Base-by-base conservation (phyloP, 345 rosid species). In the Citrus unshiu region DNA sequence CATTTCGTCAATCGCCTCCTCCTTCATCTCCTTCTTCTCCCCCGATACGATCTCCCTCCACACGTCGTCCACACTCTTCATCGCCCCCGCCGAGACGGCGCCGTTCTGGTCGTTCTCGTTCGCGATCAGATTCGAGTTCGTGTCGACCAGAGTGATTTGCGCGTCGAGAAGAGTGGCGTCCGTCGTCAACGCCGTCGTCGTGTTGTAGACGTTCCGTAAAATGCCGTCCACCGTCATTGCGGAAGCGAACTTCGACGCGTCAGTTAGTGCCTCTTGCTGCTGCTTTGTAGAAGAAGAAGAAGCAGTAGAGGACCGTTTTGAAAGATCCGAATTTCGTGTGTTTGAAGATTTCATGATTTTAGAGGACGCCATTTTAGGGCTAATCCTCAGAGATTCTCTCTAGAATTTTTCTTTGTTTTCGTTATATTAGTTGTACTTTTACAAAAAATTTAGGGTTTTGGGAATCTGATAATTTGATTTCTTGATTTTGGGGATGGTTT, bases 41-140 rank as follows among this genome's bases (percentile, higher is more conserved):
- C 88, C 90, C 3, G 91, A 89, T 19, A 92, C 91, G 67, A 96
- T 92, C 86, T 92, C 99, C 74, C 88, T 86, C 99, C 98, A 93
- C n/a, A 91, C 91, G 25, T 94, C 95, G 12, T 96, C 96, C 8
- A 84, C 95, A 2, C 83, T 90, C 81, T 80, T 89, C 59, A 76
- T 74, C 56, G 30, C 59, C 19, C 72, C 76, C 71, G 71, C 60
- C 9, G 76, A 74, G 39, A 78, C 75, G 64, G 46, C 51, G 7
- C 75, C 61, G 72, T 69, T 83, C 78, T 46, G 58, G 7, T 54
- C 78, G 61, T 54, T 64, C 64, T 64, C 68, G 7, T 12, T 49
- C 29, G 56, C 19, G 89, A 46, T 46, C 51, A 46, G 13, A 46
- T 46, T 46, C 18, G 51, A 46, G 51, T 65, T 32, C 24, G 86